Evolutionary conservation across 1,284 basidiomycete species (phyloP), one percentile per base, ranked within the genome.

Genomic region (Bjerkandera adusta): DNA sequence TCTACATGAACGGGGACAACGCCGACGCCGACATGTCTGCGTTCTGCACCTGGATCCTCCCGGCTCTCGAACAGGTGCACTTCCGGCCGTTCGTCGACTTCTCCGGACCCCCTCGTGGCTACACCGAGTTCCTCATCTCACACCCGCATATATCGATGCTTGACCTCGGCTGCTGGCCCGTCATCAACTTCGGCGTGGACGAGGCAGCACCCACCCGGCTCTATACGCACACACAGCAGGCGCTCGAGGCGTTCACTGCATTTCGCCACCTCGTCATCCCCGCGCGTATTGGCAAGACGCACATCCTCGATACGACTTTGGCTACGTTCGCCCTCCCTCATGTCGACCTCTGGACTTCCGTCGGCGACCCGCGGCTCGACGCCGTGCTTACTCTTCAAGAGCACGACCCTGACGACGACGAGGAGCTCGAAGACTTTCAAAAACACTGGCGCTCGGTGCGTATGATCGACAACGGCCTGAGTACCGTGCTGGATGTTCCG

Each of bases 311-410:
- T 24, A 13, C 36, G 36, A 2, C 20, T 2, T 12, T 38, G 3
- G 4, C 6, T 12, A 11, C 21, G 3, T 5, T 4, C 10, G 15
- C 15, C 20, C 36, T 38, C 36, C 20, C 15, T 6, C 36, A 38
- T 13, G 36, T 38, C 36, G 36, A 38, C 36, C 20, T 38, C 20
- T 38, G 36, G 36, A 13, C 36, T 18, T 22, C 36, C 11, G 11
- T 38, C 18, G 15, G 15, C 20, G 36, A 38, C 12, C 2, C 18
- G 18, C 36, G 36, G 20, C 3, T 24, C 15, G 15, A 21, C 6
- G 7, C 20, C 12, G 20, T 24, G 3, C 20, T 24, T 24, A 11
- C 20, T 11, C 20, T n/a, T n/a, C n/a, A n/a, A n/a, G n/a, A n/a
- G n/a, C n/a, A n/a, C n/a, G n/a, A n/a, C n/a, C n/a, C n/a, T n/a